These are phyloP conservation scores for Ceratorhiza oryzae-sativae DNA, from an alignment of 1,284 basidiomycete genomes.

Conservation along the genomic window DNA sequence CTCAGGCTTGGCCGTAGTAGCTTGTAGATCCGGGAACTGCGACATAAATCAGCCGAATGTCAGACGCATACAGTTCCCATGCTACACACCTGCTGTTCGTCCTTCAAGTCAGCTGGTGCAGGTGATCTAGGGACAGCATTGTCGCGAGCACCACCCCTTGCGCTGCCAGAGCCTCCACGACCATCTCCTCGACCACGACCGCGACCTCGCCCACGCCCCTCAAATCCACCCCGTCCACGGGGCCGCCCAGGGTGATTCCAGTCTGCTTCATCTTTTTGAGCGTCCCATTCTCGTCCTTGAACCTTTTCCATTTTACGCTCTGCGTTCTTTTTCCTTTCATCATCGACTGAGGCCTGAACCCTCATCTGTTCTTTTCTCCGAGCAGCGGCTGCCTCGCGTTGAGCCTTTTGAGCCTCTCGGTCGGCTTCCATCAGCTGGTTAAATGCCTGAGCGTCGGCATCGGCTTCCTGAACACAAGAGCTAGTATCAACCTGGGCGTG, in stretches of 20 bases:
- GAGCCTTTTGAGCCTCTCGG: constrained; percentile 44
- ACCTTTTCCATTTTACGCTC: constrained; percentile 79
- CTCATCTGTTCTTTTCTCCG: constrained; percentile 5
- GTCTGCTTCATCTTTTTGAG: constrained; percentile 65
- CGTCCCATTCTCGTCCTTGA: constrained; percentile 80
- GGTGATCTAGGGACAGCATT: not conserved
- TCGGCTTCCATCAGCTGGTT: constrained; percentile 63
- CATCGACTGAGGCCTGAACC: constrained; percentile 62
- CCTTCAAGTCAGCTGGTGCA: constrained; percentile 16
- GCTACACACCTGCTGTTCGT: constrained; percentile 20
- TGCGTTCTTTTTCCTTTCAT: constrained; percentile 71
- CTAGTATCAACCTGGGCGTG: not conserved
- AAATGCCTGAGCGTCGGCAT: constrained; percentile 80
- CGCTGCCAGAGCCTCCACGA: constrained; percentile 49
- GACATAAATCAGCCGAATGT: not conserved
- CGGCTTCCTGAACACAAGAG: constrained; percentile 62
- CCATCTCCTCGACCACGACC: not conserved
- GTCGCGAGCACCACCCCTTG: constrained; percentile 46
- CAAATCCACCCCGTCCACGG: constrained; percentile 23
- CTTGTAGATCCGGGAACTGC: constrained; percentile 28
- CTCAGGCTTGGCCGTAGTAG: not conserved
- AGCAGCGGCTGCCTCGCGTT: constrained; percentile 25
- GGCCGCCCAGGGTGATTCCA: constrained; percentile 46
- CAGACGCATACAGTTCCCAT: not conserved
- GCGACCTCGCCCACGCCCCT: constrained; percentile 13